These are phyloP conservation scores for Coniochaeta prunicola DNA, from an alignment of 2,329 filamentous ascomycete genomes.

Conservation along the genomic window DNA sequence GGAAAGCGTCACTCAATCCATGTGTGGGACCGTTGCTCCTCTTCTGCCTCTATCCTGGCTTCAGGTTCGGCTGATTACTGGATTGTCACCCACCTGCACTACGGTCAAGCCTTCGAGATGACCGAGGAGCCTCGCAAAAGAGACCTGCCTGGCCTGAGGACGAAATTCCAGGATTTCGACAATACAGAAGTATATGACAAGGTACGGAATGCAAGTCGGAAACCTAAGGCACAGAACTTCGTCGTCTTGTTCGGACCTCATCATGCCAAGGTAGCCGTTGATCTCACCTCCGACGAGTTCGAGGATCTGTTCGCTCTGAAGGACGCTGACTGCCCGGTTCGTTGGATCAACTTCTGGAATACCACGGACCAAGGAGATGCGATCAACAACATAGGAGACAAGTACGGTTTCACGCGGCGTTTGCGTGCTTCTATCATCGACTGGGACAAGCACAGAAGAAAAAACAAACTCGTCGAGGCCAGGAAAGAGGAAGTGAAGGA, in stretches of 20 bases:
- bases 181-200: constrained; percentile 33
- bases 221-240: constrained; percentile 45
- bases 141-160: constrained; percentile 3
- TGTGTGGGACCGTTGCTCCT: background rate
- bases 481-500: background rate
- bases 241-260: constrained; percentile 57
- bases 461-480: constrained; percentile 4
- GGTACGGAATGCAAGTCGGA: constrained; percentile 31
- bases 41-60: background rate
- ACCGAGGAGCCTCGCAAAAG: background rate
- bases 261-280: constrained; percentile 46
- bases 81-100: background rate
- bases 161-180: constrained; percentile 48
- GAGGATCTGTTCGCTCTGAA: constrained; percentile 23
- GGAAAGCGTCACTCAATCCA: background rate
- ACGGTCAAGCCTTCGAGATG: background rate
- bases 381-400: constrained; percentile 46
- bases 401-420: constrained; percentile 63
- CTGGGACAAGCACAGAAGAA: constrained; percentile 20
- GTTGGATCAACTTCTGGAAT: constrained; percentile 74
- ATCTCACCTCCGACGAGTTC: constrained; percentile 39
- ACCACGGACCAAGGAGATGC: constrained; percentile 51
- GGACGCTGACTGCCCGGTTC: constrained; percentile 39
- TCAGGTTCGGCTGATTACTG: background rate
- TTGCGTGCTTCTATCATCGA: constrained; percentile 53